Base-by-base conservation (phyloP, 2,329 filamentous ascomycete species). In the Diaporthe helianthi region DNA sequence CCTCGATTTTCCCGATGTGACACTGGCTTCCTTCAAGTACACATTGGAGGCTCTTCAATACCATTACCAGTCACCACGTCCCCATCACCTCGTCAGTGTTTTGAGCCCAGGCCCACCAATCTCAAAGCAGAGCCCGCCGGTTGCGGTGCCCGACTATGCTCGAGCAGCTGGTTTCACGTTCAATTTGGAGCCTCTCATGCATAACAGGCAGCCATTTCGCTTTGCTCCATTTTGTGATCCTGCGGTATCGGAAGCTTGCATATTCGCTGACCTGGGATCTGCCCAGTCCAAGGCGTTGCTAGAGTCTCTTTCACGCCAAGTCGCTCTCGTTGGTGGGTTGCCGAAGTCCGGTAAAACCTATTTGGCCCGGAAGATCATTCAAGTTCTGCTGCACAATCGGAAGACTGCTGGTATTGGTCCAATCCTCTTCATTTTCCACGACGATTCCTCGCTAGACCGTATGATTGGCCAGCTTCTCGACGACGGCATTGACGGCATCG, bases 341-440 rank as follows among this genome's bases (percentile, higher is more conserved):
- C 90, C 90, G 0, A 90, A 90, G 0, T 92, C 90, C 0, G 90
- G 91, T 0, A 93, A 93, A 75, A 86, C 83, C 4, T 91, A 85
- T 71, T 82, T 85, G 0, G 90, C 89, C 3, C 82, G 87, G 1
- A 82, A 84, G 49, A 76, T 92, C n/a, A 84, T 91, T 70, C 84
- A 85, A 70, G 81, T 84, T 0, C 74, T 90, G 7, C 73, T 90
- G 3, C 75, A 75, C 17, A 83, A 84, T 71, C 82, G 81, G 55
- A 44, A 51, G 0, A 71, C 73, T 6, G 80, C 81, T 0, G 65
- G 76, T 0, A 72, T 88, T 0, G 85, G 86, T 0, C 85, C 86
- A 0, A 83, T 88, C 17, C 76, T 87, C 12, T 84, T 80, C 71
- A 82, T 85, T n/a, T 86, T 84, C 70, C 87, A 86, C 68, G 87